phyloP scores from a whole-genome alignment of 768 basidiomycete genomes.

The Lactifluus piperatus region DNA sequence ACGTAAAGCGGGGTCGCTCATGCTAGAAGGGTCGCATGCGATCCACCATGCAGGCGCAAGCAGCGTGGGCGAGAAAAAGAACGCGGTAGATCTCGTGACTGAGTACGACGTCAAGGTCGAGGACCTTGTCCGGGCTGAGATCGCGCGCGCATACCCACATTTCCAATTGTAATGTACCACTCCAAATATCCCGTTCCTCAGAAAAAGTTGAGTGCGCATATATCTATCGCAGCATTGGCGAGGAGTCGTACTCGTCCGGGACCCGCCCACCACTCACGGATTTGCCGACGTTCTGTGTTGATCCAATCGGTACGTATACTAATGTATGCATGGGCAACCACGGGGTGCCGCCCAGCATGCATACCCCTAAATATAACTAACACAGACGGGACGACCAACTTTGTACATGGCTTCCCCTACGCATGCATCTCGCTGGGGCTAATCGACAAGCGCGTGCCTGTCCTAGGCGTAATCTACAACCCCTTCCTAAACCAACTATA shows the following conservation, averaged over 20 bases:
- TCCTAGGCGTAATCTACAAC: conserved; percentile 37
- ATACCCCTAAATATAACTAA: conserved; percentile 29
- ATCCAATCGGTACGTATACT: conserved; percentile 68
- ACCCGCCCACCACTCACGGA: conserved; percentile 62
- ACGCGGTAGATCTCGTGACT: conserved; percentile 90
- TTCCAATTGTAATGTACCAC: conserved; percentile 60
- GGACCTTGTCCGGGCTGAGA: conserved; percentile 65
- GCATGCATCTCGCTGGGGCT: conserved; percentile 89
- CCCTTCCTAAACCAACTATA: conserved; percentile 87
- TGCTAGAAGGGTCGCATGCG: conserved; percentile 66
- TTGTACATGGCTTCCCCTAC: conserved; percentile 78
- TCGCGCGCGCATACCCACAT: conserved; percentile 55
- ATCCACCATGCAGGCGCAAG: conserved; percentile 49
- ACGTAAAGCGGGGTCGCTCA: conserved; percentile 63
- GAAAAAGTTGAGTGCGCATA: not conserved
- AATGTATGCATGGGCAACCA: not conserved
- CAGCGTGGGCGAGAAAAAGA: conserved; percentile 77
- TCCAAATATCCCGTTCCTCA: not conserved
- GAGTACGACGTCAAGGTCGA: conserved; percentile 92
- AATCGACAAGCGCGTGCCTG: conserved; percentile 69
- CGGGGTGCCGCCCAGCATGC: too few relatives aligned
- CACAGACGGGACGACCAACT: conserved; percentile 82
- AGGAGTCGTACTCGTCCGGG: conserved; percentile 86
- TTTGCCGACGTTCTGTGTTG: conserved; percentile 91
- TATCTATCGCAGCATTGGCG: conserved; percentile 62